Percentiles rank a stretch among this genome's conserved stretches.
Conservation (phyloP, 768 basidiomycete genomes). For the Filobasidium floriforme region DNA sequence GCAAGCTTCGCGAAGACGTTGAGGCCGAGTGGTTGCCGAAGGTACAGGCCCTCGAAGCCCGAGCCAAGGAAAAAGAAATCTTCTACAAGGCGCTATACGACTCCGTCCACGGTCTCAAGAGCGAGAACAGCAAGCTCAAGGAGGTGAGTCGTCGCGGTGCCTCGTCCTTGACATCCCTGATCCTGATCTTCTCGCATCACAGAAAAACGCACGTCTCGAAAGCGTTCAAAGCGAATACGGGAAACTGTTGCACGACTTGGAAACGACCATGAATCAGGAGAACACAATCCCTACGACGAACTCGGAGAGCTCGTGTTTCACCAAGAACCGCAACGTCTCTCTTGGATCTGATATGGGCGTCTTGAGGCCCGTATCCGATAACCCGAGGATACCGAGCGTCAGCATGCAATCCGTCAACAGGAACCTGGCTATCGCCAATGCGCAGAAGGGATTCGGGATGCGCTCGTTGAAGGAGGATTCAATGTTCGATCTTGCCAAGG, state of each 20-base stretch:
- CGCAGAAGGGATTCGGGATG: conserved; percentile 15
- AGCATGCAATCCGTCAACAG: conserved; percentile 10
- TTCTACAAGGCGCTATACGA: conserved; percentile 26
- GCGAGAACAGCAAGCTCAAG: conserved; percentile 16
- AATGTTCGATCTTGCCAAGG: conserved; percentile 14
- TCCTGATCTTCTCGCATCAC: background rate
- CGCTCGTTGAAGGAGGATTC: conserved; percentile 18
- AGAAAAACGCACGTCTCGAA: conserved; percentile 6
- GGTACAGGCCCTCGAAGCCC: conserved; percentile 31
- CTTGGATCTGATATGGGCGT: background rate
- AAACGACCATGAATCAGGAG: conserved; percentile 13
- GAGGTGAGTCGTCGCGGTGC: conserved; percentile 15
- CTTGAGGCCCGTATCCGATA: conserved; percentile 8
- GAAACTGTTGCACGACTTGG: conserved; percentile 13
- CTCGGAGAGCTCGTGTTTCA: background rate
- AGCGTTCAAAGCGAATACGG: background rate
- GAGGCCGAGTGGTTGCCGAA: conserved; percentile 39
- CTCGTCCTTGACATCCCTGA: background rate
- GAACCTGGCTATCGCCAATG: conserved; percentile 16
- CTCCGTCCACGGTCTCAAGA: conserved; percentile 20
- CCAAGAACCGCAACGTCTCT: conserved; percentile 1
- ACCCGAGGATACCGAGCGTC: conserved; percentile 13
- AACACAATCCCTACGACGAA: background rate
- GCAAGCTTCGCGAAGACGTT: conserved; percentile 42
- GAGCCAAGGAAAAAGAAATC: conserved; percentile 22